phyloP scores from a whole-genome alignment of 148 eudicot genomes.

The Beta vulgaris region DNA sequence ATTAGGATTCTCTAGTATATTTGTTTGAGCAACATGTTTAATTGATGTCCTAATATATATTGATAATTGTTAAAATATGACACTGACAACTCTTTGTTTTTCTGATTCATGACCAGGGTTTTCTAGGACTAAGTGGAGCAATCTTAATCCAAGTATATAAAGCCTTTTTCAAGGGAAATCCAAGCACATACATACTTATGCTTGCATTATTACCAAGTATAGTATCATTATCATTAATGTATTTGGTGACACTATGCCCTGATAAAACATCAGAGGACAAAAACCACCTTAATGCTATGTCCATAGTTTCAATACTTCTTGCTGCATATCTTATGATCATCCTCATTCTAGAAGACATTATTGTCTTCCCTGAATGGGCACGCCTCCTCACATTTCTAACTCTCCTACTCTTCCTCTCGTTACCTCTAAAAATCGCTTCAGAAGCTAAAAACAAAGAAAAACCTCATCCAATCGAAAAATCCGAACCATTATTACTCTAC shows the following conservation, averaged over 20 bases:
- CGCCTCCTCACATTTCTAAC: conserved; percentile 34
- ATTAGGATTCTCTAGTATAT: too few relatives aligned
- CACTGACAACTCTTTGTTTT: too few relatives aligned
- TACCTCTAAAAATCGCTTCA: conserved; percentile 48
- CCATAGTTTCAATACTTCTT: conserved; percentile 48
- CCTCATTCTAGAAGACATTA: conserved; percentile 55
- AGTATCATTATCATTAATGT: conserved; percentile 60
- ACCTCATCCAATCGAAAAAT: conserved; percentile 21
- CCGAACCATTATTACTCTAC: conserved; percentile 32
- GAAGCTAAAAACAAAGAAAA: conserved; percentile 49
- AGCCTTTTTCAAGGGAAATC: conserved; percentile 51
- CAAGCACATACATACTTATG: conserved; percentile 67
- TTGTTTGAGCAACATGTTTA: too few relatives aligned
- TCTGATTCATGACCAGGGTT: conserved; percentile 54
- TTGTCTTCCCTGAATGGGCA: conserved; percentile 52
- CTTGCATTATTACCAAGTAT: conserved; percentile 71
- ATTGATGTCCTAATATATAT: too few relatives aligned
- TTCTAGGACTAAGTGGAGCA: conserved; percentile 93
- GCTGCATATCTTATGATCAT: conserved; percentile 71
- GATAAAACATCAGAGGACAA: conserved; percentile 44
- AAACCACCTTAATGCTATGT: conserved; percentile 62
- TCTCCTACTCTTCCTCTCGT: conserved; percentile 56
- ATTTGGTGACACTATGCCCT: conserved; percentile 44
- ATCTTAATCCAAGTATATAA: conserved; percentile 71
- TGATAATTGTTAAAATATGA: too few relatives aligned